Evolutionary conservation across 805 yeast genomes (phyloP), one percentile per base, ranked within the genome.

Genomic region (Clavispora carvajalis): DNA sequence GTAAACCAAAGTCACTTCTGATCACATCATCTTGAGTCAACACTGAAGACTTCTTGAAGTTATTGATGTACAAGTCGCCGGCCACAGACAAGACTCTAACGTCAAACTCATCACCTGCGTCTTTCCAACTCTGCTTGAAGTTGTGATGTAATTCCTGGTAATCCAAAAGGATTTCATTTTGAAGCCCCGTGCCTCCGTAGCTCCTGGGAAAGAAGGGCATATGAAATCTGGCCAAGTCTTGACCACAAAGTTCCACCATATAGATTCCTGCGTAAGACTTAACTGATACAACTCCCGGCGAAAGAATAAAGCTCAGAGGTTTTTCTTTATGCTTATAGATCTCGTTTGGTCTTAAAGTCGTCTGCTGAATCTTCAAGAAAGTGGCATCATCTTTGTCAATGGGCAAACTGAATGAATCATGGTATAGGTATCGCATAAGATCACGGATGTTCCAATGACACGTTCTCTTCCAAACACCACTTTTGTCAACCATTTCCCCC

Each of bases 371-470:
- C 28, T 66, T 59, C 2, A 58, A 63, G 61, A 71, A 74, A 1
- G 46, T 25, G 2, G 39, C 26, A 48, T 80, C 83, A 16, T 61
- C 49, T 41, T 58, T 63, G 55, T 88, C 96, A 4, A 67, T 58
- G 0, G 95, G 93, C 18, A 85, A 56, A 2, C 82, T 63, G 59
- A 91, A 90, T 0, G 86, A 76, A 6, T 85, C 95, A 60, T 91
- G 98, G 57, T 78, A 77, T 35, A 87, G 62, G 55, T 84, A 91
- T 54, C 96, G 71, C 34, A 86, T 53, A 28, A 85, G 59, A 58
- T 91, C 98, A 40, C 86, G 64, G 44, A 88, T 73, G 59, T 91
- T 82, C 98, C 98, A 91, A 18, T 79, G 80, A 52, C 96, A 90
- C 49, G 82, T 89, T 48, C 81, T 83, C 2, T 47, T 48, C 69